Evolutionary conservation across 2,329 filamentous ascomycete genomes (phyloP).

Genomic region (Septoria linicola): DNA sequence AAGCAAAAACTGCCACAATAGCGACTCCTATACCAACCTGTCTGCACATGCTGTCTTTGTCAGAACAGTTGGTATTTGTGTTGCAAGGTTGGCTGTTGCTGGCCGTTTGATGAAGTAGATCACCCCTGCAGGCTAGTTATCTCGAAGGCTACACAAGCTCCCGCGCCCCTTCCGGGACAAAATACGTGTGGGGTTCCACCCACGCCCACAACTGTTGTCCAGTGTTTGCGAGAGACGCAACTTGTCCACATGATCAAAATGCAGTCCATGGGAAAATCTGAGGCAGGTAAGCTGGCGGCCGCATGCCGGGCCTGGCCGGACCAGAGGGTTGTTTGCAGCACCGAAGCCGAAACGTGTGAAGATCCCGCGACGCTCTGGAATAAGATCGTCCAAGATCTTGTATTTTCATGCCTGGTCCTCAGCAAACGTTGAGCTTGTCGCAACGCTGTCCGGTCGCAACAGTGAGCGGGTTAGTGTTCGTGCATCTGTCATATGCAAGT

Average conservation of each 20-base stretch:
- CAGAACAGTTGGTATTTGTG: too few species aligned
- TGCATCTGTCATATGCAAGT: background rate
- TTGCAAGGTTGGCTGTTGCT: background rate
- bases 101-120: constrained; percentile 4
- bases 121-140: constrained; percentile 7
- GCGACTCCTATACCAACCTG: too few species aligned
- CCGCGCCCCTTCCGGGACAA: background rate
- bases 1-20: too few species aligned
- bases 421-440: constrained; percentile 3
- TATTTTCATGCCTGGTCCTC: constrained; percentile 9
- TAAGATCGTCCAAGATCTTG: constrained; percentile 5
- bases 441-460: background rate
- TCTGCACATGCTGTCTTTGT: too few species aligned
- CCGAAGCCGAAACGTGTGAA: constrained; percentile 8
- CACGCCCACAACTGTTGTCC: too few species aligned
- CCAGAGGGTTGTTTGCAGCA: constrained; percentile 6
- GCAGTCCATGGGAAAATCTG: background rate
- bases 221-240: too few species aligned
- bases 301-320: background rate
- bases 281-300: background rate
- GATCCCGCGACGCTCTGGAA: background rate
- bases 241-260: background rate
- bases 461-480: background rate
- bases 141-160: constrained; percentile 8
- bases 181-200: too few species aligned